A percentile compares a stretch with the other conserved stretches of the same genome.
Evolutionary conservation across 371 early-diverging fungal genomes (phyloP).

Genomic region (Mortierella sp.): DNA sequence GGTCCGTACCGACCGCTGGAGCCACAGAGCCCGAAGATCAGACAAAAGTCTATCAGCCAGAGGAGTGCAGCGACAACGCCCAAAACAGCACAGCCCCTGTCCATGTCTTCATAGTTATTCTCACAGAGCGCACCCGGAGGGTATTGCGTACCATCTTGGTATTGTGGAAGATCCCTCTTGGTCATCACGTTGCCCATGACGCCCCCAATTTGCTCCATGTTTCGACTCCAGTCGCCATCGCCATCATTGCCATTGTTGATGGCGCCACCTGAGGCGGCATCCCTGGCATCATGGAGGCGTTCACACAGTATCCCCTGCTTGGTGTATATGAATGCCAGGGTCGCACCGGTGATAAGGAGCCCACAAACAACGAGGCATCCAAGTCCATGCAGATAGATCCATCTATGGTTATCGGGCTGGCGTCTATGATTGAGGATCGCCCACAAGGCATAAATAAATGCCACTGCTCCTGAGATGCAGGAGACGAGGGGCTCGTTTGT

Average conservation of each 20-base stretch:
- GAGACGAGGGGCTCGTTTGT: conserved; percentile 36
- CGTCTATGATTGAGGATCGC: conserved; percentile 27
- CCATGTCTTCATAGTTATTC: conserved; percentile 27
- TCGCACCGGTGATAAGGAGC: conserved; percentile 19
- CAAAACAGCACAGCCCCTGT: conserved; percentile 30
- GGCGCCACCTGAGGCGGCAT: neutral
- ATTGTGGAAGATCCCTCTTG: conserved; percentile 9
- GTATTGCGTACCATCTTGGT: conserved; percentile 19
- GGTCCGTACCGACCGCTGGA: conserved; percentile 8
- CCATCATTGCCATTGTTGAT: neutral
- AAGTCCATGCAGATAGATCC: conserved; percentile 31
- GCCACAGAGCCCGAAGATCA: conserved; percentile 37
- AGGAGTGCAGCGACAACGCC: conserved; percentile 21
- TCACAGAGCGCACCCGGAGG: conserved; percentile 17
- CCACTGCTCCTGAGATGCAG: conserved; percentile 32
- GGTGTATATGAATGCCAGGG: conserved; percentile 17
- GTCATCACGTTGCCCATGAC: no score
- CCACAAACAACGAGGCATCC: conserved; percentile 26
- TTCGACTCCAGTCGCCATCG: no score
- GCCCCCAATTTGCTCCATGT: no score
- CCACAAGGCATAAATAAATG: conserved; percentile 44
- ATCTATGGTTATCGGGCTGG: conserved; percentile 23
- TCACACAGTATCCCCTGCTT: no score
- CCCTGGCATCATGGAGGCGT: no score
- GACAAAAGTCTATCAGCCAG: conserved; percentile 33